phyloP scores from a whole-genome alignment of 108 stramenopile species.

The Aureococcus anophagefferens region DNA sequence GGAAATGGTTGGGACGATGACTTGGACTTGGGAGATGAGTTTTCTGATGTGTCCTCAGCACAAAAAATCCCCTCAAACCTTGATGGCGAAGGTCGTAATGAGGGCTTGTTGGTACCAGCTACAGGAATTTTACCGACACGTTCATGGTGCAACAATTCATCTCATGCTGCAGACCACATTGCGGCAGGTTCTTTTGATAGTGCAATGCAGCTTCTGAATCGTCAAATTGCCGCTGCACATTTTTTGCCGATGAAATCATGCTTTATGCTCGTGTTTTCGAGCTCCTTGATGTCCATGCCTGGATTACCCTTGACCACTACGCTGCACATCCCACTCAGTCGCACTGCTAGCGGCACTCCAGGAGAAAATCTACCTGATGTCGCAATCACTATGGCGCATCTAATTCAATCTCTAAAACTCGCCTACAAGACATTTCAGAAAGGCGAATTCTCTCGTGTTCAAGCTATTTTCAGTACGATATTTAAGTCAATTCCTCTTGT shows the following conservation, averaged over 20 bases:
- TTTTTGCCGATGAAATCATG: slow-evolving; percentile 63
- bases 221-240: slow-evolving; percentile 93
- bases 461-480: slow-evolving; percentile 69
- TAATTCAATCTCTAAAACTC: slow-evolving; percentile 62
- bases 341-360: slow-evolving; percentile 53
- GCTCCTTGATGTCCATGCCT: slow-evolving; percentile 69
- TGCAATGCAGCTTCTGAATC: slow-evolving; percentile 87
- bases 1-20: too few relatives aligned
- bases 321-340: slow-evolving; percentile 54
- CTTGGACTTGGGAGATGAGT: too few relatives aligned
- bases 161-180: slow-evolving; percentile 87
- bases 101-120: too few relatives aligned
- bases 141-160: too few relatives aligned
- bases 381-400: slow-evolving; percentile 43
- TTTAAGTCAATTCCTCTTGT: slow-evolving; percentile 77
- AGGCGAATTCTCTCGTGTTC: slow-evolving; percentile 96
- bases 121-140: too few relatives aligned
- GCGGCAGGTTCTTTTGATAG: slow-evolving; percentile 84
- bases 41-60: too few relatives aligned
- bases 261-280: slow-evolving; percentile 66
- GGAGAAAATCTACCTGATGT: slow-evolving; percentile 67
- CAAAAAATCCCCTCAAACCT: too few relatives aligned
- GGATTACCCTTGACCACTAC: slow-evolving; percentile 34
- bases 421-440: slow-evolving; percentile 86
- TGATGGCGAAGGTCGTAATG: too few relatives aligned